Conservation (phyloP, 2,329 filamentous ascomycete genomes). For the Cladosporium sp. region DNA sequence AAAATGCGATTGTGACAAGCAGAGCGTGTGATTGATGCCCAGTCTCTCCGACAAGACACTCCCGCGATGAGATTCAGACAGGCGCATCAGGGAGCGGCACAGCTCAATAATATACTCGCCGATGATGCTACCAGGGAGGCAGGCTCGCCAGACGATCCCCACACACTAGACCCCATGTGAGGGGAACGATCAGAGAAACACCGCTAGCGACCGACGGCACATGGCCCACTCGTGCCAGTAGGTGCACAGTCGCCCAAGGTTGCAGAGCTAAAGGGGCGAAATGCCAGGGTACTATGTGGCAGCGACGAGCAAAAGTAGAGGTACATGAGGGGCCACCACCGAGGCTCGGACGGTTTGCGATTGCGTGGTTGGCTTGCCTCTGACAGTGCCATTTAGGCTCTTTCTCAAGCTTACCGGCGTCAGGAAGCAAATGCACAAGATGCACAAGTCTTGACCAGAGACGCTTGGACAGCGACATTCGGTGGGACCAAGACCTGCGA, state of each 20-base stretch:
- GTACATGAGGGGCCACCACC: conserved; percentile 4
- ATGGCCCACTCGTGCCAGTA: conserved; percentile 10
- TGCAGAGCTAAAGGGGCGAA: not conserved
- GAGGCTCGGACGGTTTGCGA: not conserved
- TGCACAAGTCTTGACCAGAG: not conserved
- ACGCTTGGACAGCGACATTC: not conserved
- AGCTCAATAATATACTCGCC: conserved; percentile 6
- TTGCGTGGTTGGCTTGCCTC: not conserved
- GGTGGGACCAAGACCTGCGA: not conserved
- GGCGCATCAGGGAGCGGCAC: not conserved
- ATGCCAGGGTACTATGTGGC: not conserved
- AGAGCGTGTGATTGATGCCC: not conserved
- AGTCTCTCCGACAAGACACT: not conserved
- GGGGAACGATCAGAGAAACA: conserved; percentile 7
- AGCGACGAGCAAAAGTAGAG: not conserved
- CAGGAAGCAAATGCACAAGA: not conserved
- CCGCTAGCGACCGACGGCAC: conserved; percentile 12
- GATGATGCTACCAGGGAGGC: conserved; percentile 3
- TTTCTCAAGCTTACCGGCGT: conserved; percentile 7
- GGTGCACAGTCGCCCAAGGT: conserved; percentile 7
- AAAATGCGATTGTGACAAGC: not conserved
- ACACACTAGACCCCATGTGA: conserved; percentile 7
- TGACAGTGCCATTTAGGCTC: conserved; percentile 5
- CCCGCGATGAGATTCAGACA: too few relatives aligned
- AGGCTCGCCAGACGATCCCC: not conserved